Base-by-base conservation (phyloP, 805 yeast species). In the Yarrowia sp. region DNA sequence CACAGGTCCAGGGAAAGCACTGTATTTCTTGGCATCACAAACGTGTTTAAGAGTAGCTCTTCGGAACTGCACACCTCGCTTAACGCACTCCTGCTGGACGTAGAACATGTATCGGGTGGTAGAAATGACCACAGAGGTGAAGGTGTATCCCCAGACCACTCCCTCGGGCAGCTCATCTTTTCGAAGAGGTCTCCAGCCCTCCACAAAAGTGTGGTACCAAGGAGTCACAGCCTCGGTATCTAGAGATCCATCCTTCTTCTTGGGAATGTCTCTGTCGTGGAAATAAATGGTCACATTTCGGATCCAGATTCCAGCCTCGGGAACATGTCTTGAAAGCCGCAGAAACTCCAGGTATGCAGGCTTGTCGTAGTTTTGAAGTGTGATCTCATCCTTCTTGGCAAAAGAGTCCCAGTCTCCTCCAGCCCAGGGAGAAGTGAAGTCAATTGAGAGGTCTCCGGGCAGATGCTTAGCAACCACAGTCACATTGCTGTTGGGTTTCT, bases 341-440 rank as follows among this genome's bases (percentile, higher is more conserved):
- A 46, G 36, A 17, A 61, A 61, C 46, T 61, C 64, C 21, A 33
- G 19, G n/a, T 61, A 61, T 1, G 64, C 64, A 5, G 64, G 56
- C 22, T 61, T 61, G 36, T 61, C 64, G 38, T 61, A 61, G 38
- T 61, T 48, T 17, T 61, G 64, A 7, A 61, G 64, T 12, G 51
- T 32, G 16, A 75, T 78, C 4, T 73, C 74, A 68, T 85, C 88
- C 67, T 81, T 80, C 2, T 85, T 88, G 0, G 89, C 81, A 52
- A 87, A 85, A 66, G 83, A 78, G 4, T 85, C 80, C 71, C 83
- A 84, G 71, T 84, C 84, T 8, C 85, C 87, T 32, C 88, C 88
- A 5, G 96, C 96, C 83, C 88, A 87, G 0, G 96, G 96, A 0
- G 92, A 87, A 1, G 96, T 85, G 73, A 86, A 90, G 51, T 83